Evolutionary conservation across 495 filamentous ascomycete genomes (phyloP).

Genomic region (Aspergillus campestris): DNA sequence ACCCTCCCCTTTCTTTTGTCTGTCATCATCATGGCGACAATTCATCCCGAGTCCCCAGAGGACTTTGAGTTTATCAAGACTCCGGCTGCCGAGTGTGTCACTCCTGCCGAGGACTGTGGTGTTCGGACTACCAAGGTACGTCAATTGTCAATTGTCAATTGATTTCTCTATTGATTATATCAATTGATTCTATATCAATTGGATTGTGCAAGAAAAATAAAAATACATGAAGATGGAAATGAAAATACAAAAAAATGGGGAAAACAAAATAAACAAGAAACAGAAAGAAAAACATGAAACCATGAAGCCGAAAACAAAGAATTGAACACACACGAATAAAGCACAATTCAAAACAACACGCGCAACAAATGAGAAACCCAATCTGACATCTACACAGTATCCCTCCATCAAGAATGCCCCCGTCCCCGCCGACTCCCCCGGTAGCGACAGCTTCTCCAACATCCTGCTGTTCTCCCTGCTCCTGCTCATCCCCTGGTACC

Average conservation of each 20-base stretch:
- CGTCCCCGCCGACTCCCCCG: slow-evolving; percentile 49
- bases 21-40: slow-evolving; percentile 35
- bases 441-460: slow-evolving; percentile 51
- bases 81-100: slow-evolving; percentile 43
- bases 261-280: no score
- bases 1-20: slow-evolving; percentile 10
- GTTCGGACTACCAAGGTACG: slow-evolving; percentile 52
- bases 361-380: background rate
- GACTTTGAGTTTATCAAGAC: slow-evolving; percentile 64
- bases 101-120: slow-evolving; percentile 43
- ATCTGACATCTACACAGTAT: slow-evolving; percentile 30
- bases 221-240: no score
- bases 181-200: no score
- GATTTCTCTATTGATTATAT: background rate
- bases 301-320: no score
- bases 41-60: slow-evolving; percentile 46
- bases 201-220: no score
- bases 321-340: no score
- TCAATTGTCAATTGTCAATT: background rate
- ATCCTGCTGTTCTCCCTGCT: slow-evolving; percentile 43
- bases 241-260: no score
- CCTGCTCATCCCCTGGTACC: slow-evolving; percentile 40
- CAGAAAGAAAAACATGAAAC: no score
- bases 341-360: no score
- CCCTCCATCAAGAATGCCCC: slow-evolving; percentile 57